These are phyloP conservation scores for Herpotrichia juniperi DNA, from an alignment of 2,329 filamentous ascomycete genomes.

Conservation along the genomic window DNA sequence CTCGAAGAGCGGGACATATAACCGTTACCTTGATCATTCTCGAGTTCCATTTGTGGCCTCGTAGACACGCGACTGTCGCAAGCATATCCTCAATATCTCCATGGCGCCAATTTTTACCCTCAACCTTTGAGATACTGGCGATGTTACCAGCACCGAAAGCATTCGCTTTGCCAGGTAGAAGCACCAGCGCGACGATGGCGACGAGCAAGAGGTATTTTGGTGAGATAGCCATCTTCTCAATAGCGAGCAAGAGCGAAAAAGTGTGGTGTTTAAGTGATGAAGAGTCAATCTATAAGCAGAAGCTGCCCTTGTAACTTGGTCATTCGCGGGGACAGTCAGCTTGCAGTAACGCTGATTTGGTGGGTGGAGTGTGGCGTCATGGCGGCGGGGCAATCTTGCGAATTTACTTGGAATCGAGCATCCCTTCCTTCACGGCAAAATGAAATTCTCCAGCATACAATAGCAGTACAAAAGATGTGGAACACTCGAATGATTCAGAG, in stretches of 20 bases:
- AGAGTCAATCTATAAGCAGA: background rate
- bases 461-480: no score
- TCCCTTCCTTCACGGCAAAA: no score
- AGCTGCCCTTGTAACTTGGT: conserved; percentile 4
- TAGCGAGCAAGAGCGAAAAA: conserved; percentile 8
- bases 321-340: conserved; percentile 4
- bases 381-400: no score
- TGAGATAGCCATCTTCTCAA: conserved; percentile 37
- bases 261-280: conserved; percentile 3
- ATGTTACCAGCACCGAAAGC: conserved; percentile 58
- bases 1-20: background rate
- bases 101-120: conserved; percentile 60
- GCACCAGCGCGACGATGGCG: conserved; percentile 43
- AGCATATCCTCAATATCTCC: conserved; percentile 60
- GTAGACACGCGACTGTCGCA: conserved; percentile 54
- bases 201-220: conserved; percentile 43
- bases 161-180: conserved; percentile 42
- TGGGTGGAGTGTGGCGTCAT: background rate
- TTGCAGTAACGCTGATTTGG: background rate
- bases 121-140: conserved; percentile 44
- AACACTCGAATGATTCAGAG: no score
- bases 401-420: no score
- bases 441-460: no score
- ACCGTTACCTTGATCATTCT: conserved; percentile 51
- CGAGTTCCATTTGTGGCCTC: conserved; percentile 50